phyloP scores from a whole-genome alignment of 371 early-diverging fungal species.

The Rhizomucor pusillus region DNA sequence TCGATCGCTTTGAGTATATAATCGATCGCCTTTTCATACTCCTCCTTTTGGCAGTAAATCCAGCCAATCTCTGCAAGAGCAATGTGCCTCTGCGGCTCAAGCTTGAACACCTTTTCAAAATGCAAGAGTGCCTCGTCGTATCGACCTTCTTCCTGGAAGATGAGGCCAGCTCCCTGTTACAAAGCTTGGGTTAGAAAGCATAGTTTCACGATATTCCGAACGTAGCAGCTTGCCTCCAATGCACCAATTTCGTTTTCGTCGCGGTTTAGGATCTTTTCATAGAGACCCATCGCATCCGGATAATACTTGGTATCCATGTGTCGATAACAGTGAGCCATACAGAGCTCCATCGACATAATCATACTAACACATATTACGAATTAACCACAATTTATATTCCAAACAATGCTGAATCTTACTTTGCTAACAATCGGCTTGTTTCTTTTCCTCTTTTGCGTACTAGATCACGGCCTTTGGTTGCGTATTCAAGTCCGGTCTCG shows the following conservation, averaged over 20 bases:
- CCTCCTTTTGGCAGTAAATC: constrained; percentile 54
- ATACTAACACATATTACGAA: constrained; percentile 25
- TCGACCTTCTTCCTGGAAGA: constrained; percentile 35
- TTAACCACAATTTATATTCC: background rate
- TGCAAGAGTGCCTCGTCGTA: constrained; percentile 53
- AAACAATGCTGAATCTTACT: constrained; percentile 19
- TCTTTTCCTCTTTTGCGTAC: constrained; percentile 28
- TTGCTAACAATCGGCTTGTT: constrained; percentile 33
- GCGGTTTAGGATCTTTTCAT: constrained; percentile 48
- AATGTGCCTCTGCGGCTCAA: constrained; percentile 45
- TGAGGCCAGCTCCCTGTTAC: constrained; percentile 33
- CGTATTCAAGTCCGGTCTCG: constrained; percentile 61
- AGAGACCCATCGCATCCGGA: constrained; percentile 49
- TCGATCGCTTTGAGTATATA: constrained; percentile 53
- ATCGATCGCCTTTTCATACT: constrained; percentile 57
- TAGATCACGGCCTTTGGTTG: constrained; percentile 49
- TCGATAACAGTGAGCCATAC: constrained; percentile 65
- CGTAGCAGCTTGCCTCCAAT: constrained; percentile 40
- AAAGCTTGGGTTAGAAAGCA: background rate
- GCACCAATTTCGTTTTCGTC: constrained; percentile 50
- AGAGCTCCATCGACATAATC: constrained; percentile 54
- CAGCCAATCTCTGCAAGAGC: constrained; percentile 64
- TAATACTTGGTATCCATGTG: constrained; percentile 52
- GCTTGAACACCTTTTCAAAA: constrained; percentile 47
- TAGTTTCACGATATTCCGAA: background rate